Evolutionary conservation across 352 stramenopile species (phyloP), one percentile per base, ranked within the genome.

Genomic region (Albugo candida): DNA sequence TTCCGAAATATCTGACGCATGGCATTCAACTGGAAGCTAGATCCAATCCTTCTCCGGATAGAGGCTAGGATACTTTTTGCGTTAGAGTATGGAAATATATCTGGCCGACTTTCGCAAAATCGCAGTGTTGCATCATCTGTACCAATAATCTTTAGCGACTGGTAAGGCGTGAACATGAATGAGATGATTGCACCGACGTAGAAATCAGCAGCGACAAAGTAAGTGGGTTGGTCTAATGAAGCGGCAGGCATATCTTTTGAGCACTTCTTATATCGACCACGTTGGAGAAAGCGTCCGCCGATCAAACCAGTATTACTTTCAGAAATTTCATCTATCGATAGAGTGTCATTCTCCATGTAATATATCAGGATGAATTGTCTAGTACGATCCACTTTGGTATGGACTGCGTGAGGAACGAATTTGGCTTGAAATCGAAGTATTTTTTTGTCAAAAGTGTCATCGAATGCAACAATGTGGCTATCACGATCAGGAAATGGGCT

Each of bases 361-460:
- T 70, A 88, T 21, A 70, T 82, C 47, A 93, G 45, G 11, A 89
- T 67, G 51, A 93, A 92, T 46, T 69, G 54, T 10, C 79, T 65
- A 27, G 71, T 50, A 0, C 52, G 49, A 42, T 83, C 70, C 21
- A 67, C 42, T 37, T 81, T 60, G 17, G 51, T 49, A 8, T 8
- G 38, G 8, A 24, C 8, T 43, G 17, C 8, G 3, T 24, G 17
- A 8, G 38, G 17, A 19, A 43, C 38, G 46, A 84, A 83, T 6
- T 64, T 63, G 36, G 72, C 74, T 38, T 70, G 70, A 55, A 89
- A 89, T 12, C 76, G 65, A 14, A 89, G 64, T 47, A 82, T 66
- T 18, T 83, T 81, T 8, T 67, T 56, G 46, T 83, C 71, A 4
- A 81, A 34, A 35, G 59, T 53, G 42, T 78, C 61, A 20, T 63